Evolutionary conservation across 1,284 basidiomycete species (phyloP).

Genomic region (Ganoderma lingzhi): DNA sequence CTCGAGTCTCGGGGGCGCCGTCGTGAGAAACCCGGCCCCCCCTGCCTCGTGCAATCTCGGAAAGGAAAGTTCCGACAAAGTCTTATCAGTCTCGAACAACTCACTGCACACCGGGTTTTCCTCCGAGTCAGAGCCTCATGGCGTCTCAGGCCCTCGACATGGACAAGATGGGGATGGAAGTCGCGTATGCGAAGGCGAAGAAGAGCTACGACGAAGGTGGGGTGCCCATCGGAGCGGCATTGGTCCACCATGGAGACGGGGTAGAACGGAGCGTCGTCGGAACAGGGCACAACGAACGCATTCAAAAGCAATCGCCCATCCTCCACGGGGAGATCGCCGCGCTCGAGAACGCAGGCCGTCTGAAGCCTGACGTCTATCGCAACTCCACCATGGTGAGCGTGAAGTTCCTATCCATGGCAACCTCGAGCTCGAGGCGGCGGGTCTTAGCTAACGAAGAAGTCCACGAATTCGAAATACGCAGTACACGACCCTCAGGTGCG

Average conservation of each 20-base stretch:
- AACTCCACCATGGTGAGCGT: conserved; percentile 55
- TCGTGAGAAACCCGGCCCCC: conserved; percentile 1
- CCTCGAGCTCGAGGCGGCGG: background rate
- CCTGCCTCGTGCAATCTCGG: background rate
- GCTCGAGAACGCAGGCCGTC: conserved; percentile 58
- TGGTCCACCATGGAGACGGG: conserved; percentile 44
- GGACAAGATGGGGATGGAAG: conserved; percentile 34
- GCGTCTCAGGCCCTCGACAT: background rate
- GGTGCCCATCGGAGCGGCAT: conserved; percentile 64
- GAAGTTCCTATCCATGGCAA: background rate
- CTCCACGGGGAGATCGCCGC: conserved; percentile 65
- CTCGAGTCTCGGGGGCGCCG: background rate
- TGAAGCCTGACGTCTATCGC: conserved; percentile 52
- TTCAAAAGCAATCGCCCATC: conserved; percentile 61
- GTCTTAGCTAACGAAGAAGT: background rate
- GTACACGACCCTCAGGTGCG: conserved; percentile 61
- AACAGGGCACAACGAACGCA: conserved; percentile 58
- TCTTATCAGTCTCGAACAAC: background rate
- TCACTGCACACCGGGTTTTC: background rate
- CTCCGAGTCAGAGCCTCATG: background rate
- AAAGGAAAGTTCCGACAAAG: background rate
- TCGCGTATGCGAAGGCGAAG: conserved; percentile 53
- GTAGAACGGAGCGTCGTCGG: conserved; percentile 48
- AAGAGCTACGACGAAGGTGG: conserved; percentile 58
- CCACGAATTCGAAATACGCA: conserved; percentile 16